Percentiles rank a stretch among this genome's conserved stretches.
Evolutionary conservation across 1,139 yeast species (phyloP).

Genomic region (Kodamaea ohmeri): DNA sequence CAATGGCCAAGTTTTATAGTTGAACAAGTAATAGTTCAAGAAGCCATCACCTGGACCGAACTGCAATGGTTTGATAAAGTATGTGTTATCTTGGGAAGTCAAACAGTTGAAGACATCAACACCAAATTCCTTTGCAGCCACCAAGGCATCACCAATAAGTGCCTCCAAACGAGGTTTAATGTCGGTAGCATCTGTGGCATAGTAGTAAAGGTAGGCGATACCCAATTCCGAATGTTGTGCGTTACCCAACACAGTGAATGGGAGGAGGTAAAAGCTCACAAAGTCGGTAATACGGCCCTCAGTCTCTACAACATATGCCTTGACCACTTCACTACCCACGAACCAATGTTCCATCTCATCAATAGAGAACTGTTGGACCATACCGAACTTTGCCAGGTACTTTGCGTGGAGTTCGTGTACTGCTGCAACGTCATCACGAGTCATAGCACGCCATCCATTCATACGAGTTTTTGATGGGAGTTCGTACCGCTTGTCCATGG

Average conservation of each 20-base stretch:
- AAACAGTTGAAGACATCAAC: constrained; percentile 95
- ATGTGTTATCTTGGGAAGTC: constrained; percentile 83
- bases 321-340: constrained; percentile 61
- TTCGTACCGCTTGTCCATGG: constrained; percentile 78
- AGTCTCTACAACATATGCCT: constrained; percentile 76
- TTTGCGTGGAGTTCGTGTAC: constrained; percentile 56
- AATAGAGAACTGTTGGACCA: constrained; percentile 64
- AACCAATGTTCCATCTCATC: constrained; percentile 86
- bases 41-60: constrained; percentile 95
- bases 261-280: constrained; percentile 83
- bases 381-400: constrained; percentile 68
- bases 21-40: constrained; percentile 86
- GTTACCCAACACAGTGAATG: constrained; percentile 79
- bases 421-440: constrained; percentile 57
- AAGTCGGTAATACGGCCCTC: constrained; percentile 78
- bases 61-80: constrained; percentile 76
- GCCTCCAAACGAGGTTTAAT: constrained; percentile 53
- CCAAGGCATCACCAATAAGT: constrained; percentile 72
- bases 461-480: constrained; percentile 60
- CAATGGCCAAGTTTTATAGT: constrained; percentile 79
- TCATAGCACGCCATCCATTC: constrained; percentile 65
- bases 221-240: constrained; percentile 66
- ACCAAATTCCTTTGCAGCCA: constrained; percentile 61
- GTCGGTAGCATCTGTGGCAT: constrained; percentile 61
- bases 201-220: constrained; percentile 86